Percentiles rank a stretch among this genome's conserved stretches.
These are phyloP conservation scores for Arachnomyces sp. DNA, from an alignment of 2,329 filamentous ascomycete species.

Conservation along the genomic window DNA sequence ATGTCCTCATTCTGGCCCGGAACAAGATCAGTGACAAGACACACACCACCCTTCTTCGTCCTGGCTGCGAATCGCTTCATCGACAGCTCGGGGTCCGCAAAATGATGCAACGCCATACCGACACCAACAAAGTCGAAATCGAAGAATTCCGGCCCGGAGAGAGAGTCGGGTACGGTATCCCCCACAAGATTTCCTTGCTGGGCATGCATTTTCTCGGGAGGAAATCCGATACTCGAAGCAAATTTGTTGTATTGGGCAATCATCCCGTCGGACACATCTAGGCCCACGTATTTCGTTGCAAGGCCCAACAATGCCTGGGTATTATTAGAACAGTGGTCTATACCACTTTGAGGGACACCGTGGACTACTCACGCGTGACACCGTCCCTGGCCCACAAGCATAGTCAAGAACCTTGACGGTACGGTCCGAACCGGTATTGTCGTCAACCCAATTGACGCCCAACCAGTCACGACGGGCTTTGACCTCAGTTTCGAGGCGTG, in stretches of 20 bases:
- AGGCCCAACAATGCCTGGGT: slow-evolving; percentile 52
- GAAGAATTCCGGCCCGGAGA: slow-evolving; percentile 55
- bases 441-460: slow-evolving; percentile 46
- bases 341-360: neutral
- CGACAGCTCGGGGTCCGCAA: slow-evolving; percentile 54
- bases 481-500: slow-evolving; percentile 48
- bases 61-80: slow-evolving; percentile 52
- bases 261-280: slow-evolving; percentile 67
- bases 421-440: slow-evolving; percentile 19
- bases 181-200: slow-evolving; percentile 51
- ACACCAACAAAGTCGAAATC: slow-evolving; percentile 61
- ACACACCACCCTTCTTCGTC: slow-evolving; percentile 56
- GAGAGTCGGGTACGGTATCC: slow-evolving; percentile 43
- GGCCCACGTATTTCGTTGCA: slow-evolving; percentile 54
- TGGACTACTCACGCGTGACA: slow-evolving; percentile 49
- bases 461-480: slow-evolving; percentile 51
- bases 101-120: slow-evolving; percentile 59
- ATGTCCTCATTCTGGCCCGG: slow-evolving; percentile 36
- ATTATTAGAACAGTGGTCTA: slow-evolving; percentile 2
- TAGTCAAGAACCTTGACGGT: slow-evolving; percentile 58
- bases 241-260: slow-evolving; percentile 57
- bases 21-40: slow-evolving; percentile 61
- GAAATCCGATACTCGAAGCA: slow-evolving; percentile 44
- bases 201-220: slow-evolving; percentile 47
- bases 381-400: slow-evolving; percentile 62